Conservation (phyloP, 345 rosid species). For the Bruguiera parviflora region DNA sequence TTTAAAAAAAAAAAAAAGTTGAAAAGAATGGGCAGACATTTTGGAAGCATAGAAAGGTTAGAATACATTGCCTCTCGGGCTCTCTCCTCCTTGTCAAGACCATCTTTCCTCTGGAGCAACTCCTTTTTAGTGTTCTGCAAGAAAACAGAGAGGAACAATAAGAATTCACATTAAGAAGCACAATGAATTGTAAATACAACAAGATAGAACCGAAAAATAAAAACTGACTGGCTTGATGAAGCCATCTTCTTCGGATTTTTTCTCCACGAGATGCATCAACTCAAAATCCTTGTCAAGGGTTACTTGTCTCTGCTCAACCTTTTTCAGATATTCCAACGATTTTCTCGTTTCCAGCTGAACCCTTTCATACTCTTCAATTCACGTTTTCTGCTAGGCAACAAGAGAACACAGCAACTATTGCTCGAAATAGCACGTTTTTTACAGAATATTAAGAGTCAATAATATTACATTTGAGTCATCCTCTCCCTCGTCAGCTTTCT, state of each 20-base stretch:
- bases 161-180: neutral
- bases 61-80: neutral
- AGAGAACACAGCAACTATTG: too few species aligned
- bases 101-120: neutral
- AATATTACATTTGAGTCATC: conserved; percentile 3
- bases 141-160: neutral
- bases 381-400: conserved; percentile 7
- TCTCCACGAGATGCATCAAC: conserved; percentile 12
- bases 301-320: conserved; percentile 6
- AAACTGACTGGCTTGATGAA: neutral
- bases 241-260: neutral
- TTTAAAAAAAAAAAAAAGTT: too few species aligned
- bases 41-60: neutral
- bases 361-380: conserved; percentile 16
- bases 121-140: neutral
- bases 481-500: neutral
- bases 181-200: too few species aligned
- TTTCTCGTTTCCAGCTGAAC: neutral
- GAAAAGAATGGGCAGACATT: too few species aligned
- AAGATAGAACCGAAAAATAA: neutral
- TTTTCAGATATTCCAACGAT: conserved; percentile 6
- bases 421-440: too few species aligned
- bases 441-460: neutral
- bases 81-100: neutral
- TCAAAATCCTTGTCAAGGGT: conserved; percentile 15